Evolutionary conservation across 2,329 filamentous ascomycete genomes (phyloP).

Genomic region (Epichloe baconii): DNA sequence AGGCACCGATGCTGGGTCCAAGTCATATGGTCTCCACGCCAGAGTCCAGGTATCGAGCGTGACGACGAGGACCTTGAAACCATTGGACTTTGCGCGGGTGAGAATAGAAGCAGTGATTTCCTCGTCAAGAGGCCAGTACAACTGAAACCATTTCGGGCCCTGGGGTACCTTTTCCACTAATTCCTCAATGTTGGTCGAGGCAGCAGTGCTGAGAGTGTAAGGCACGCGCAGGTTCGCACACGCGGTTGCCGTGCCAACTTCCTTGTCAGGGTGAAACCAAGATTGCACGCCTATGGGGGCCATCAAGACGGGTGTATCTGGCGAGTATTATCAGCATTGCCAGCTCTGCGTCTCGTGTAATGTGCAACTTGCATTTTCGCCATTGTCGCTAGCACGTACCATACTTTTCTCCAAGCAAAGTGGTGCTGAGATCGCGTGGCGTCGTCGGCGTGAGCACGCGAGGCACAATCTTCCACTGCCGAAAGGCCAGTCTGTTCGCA

Average conservation of each 20-base stretch:
- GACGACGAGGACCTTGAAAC: conserved; percentile 54
- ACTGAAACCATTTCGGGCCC: conserved; percentile 55
- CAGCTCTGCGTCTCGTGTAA: background rate
- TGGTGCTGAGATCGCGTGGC: conserved; percentile 34
- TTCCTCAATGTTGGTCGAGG: conserved; percentile 50
- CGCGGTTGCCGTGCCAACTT: conserved; percentile 49
- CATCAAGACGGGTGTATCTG: conserved; percentile 33
- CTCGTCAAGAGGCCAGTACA: conserved; percentile 60
- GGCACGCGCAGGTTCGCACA: conserved; percentile 49
- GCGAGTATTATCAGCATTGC: background rate
- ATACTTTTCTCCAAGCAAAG: conserved; percentile 38
- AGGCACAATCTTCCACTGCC: conserved; percentile 37
- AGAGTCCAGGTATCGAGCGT: conserved; percentile 61
- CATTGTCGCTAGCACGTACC: conserved; percentile 13
- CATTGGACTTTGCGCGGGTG: conserved; percentile 43
- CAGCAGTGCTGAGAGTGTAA: conserved; percentile 54
- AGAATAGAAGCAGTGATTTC: conserved; percentile 53
- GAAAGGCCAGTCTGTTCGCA: conserved; percentile 44
- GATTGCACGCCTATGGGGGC: conserved; percentile 58
- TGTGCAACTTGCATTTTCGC: background rate
- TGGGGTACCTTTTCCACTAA: conserved; percentile 44
- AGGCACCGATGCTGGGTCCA: conserved; percentile 48
- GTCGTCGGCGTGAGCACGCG: conserved; percentile 33
- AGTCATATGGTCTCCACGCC: conserved; percentile 54
- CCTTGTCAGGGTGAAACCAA: conserved; percentile 52